Evolutionary conservation across 2,329 filamentous ascomycete genomes (phyloP), one percentile per base, ranked within the genome.

Genomic region (Phialophora chinensis): DNA sequence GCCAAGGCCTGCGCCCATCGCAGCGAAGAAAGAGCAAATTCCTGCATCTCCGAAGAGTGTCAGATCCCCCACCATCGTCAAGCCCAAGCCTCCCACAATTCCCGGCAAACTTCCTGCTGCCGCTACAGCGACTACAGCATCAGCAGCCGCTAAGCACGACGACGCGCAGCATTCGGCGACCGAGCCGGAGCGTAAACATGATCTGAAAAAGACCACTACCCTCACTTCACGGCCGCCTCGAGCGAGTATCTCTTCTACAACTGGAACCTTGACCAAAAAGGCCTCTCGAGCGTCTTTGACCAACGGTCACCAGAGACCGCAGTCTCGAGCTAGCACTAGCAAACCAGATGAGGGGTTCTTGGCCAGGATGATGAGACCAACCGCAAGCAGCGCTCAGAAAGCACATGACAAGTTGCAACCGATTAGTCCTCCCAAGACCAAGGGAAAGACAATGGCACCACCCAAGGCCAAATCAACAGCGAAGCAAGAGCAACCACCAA

Each of bases 301-400:
- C 27, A 70, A 72, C 60, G 68, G 66, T 3, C 69, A 71, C n/a
- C 74, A 74, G 10, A 75, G 80, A 50, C 77, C 81, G 7, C 76
- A 75, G 55, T 81, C 81, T 25, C 79, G 81, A 25, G 69, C 73
- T 25, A 81, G 80, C 71, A 72, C 71, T 33, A 80, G 76, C 62
- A 76, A 77, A 7, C 74, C 80, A 4, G 80, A 82, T 65, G 81
- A 83, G 35, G 75, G 79, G 0, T 84, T 84, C 70, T 73, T 84
- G 38, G 81, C 82, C 14, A 76, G 82, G 61, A 83, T 84, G 81
- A 84, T 83, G 80, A 79, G 82, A 4, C 82, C 82, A 25, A 84
- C 82, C 12, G 79, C 81, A 35, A 83, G 81, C 68, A 83, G 81
- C 59, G 80, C 82, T 8, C 82, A 76, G 69, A 84, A 84, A 69